Evolutionary conservation across 148 eudicot species (phyloP).

Genomic region (Vaccinium vitisidaea): DNA sequence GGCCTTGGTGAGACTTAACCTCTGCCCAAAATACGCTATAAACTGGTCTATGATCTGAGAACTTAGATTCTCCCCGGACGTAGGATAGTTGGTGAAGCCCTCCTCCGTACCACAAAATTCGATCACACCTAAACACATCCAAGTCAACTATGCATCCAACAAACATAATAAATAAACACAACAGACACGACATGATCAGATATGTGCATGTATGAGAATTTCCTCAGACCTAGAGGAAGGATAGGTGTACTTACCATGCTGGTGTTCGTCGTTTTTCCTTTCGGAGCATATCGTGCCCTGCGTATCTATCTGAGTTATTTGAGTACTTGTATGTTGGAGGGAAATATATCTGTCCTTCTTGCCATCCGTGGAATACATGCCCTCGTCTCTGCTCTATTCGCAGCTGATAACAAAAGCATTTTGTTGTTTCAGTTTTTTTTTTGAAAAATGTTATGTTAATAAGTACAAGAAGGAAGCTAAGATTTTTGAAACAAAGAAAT

Average conservation of each 20-base stretch:
- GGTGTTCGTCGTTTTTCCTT: conserved; percentile 95
- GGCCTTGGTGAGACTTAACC: conserved; percentile 72
- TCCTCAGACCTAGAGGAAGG: neutral
- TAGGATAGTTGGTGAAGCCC: conserved; percentile 87
- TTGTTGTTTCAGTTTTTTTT: neutral
- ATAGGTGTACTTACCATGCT: conserved; percentile 69
- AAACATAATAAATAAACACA: neutral
- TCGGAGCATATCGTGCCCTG: conserved; percentile 77
- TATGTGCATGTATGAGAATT: neutral
- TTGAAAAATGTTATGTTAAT: neutral
- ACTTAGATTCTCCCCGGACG: conserved; percentile 86
- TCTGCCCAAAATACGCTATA: conserved; percentile 86
- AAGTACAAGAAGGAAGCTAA: neutral
- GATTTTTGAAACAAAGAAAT: neutral
- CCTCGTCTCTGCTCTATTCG: conserved; percentile 83
- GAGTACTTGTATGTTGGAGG: conserved; percentile 98
- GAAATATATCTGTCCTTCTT: conserved; percentile 89
- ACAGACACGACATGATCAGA: neutral
- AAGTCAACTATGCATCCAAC: neutral
- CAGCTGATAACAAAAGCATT: conserved; percentile 44
- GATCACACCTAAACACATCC: conserved; percentile 65
- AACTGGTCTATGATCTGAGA: conserved; percentile 91
- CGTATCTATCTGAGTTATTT: conserved; percentile 86
- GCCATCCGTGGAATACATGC: conserved; percentile 83
- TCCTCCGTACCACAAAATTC: conserved; percentile 79